phyloP scores from a whole-genome alignment of 2,329 filamentous ascomycete species.

The Cordyceps cateniannulata region DNA sequence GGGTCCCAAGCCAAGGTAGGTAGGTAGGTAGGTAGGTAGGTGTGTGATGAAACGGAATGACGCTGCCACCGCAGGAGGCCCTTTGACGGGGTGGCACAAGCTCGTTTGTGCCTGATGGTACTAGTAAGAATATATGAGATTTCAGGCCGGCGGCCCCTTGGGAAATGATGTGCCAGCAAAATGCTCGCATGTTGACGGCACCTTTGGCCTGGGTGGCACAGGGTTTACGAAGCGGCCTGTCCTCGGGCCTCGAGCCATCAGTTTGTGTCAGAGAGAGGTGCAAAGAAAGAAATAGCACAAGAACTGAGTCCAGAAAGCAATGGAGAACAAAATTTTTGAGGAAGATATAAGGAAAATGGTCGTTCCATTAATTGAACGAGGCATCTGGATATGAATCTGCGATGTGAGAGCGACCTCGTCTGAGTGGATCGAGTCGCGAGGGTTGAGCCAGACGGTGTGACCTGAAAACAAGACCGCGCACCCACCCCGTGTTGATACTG shows the following conservation, averaged over 20 bases:
- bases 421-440: conserved; percentile 6
- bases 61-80: neutral
- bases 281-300: neutral
- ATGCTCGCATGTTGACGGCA: neutral
- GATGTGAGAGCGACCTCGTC: neutral
- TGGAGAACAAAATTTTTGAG: neutral
- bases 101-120: conserved; percentile 4
- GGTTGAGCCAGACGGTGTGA: conserved; percentile 6
- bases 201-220: neutral
- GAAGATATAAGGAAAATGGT: too few relatives aligned
- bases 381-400: too few relatives aligned
- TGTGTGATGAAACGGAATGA: neutral
- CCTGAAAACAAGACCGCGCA: neutral
- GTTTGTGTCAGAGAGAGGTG: neutral
- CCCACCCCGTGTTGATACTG: neutral
- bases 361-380: too few relatives aligned
- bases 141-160: neutral
- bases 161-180: neutral
- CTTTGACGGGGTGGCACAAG: neutral
- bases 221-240: neutral
- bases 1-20: neutral
- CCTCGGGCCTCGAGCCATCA: neutral
- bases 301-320: neutral
- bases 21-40: neutral
- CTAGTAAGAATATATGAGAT: neutral